These are phyloP conservation scores for Phaffia rhodozyma DNA, from an alignment of 1,284 basidiomycete species.

Conservation along the genomic window DNA sequence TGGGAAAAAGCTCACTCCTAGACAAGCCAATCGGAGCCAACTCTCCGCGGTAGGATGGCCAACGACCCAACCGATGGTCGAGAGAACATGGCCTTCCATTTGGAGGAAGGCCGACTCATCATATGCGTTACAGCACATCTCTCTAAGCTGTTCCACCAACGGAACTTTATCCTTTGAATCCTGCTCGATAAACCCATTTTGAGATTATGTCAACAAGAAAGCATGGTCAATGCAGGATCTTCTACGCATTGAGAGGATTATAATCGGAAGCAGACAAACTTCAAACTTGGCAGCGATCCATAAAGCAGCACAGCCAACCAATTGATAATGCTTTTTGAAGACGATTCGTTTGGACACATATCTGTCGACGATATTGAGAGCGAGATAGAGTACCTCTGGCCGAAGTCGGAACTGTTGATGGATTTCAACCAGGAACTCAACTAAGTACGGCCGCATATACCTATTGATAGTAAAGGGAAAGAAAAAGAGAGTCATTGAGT, in stretches of 20 bases:
- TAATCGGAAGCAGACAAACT: not conserved
- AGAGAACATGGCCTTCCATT: constrained; percentile 93
- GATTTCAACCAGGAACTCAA: constrained; percentile 97
- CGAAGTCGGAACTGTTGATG: constrained; percentile 94
- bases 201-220: not conserved
- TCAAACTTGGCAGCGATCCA: constrained; percentile 99
- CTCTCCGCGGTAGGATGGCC: constrained; percentile 98
- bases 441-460: constrained; percentile 96
- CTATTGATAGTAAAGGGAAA: no score
- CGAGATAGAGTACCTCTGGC: constrained; percentile 95
- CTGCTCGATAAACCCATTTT: constrained; percentile 17
- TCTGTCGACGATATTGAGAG: constrained; percentile 96
- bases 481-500: no score
- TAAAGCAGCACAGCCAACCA: constrained; percentile 93
- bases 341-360: constrained; percentile 98
- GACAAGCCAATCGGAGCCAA: constrained; percentile 62
- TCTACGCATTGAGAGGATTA: no score
- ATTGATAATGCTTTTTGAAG: constrained; percentile 98
- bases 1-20: constrained; percentile 20
- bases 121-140: constrained; percentile 90
- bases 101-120: constrained; percentile 93
- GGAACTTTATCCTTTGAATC: constrained; percentile 98
- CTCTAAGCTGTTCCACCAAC: constrained; percentile 80
- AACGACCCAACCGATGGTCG: constrained; percentile 89
- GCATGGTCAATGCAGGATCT: no score